These are phyloP conservation scores for Lumnitzera racemosa DNA, from an alignment of 345 rosid genomes.

Conservation along the genomic window DNA sequence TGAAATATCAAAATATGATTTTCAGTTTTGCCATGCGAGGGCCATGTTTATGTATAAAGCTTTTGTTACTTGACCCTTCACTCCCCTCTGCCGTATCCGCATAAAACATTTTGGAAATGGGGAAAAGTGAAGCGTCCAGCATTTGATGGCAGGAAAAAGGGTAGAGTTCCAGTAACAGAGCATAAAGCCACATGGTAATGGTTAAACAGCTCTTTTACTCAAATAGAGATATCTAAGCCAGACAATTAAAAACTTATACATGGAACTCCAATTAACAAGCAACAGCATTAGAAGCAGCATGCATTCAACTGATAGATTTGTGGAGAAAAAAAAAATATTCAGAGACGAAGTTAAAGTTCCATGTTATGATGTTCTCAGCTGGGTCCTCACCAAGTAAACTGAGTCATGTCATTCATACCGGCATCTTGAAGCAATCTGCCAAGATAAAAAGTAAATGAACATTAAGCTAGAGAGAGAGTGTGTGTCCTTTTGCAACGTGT, in stretches of 20 bases:
- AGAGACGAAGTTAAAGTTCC: slow-evolving; percentile 6
- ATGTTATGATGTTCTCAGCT: too few species aligned
- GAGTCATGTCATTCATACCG: slow-evolving; percentile 74
- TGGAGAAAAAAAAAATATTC: neutral
- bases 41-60: too few species aligned
- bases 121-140: too few species aligned
- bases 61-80: too few species aligned
- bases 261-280: neutral
- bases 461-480: neutral
- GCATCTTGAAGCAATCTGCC: slow-evolving; percentile 82
- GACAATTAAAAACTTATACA: neutral
- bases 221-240: neutral
- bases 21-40: too few species aligned
- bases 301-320: neutral
- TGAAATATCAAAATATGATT: too few species aligned
- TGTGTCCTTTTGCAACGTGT: slow-evolving; percentile 2
- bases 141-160: neutral
- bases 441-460: slow-evolving; percentile 7
- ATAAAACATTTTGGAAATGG: too few species aligned
- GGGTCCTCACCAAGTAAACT: slow-evolving; percentile 55
- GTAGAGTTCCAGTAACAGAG: neutral
- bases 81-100: too few species aligned
- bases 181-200: neutral
- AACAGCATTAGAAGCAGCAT: neutral
- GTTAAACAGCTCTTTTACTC: neutral